Conservation (phyloP, 202 grass and related monocot genomes). For the Panicum hallii region DNA sequence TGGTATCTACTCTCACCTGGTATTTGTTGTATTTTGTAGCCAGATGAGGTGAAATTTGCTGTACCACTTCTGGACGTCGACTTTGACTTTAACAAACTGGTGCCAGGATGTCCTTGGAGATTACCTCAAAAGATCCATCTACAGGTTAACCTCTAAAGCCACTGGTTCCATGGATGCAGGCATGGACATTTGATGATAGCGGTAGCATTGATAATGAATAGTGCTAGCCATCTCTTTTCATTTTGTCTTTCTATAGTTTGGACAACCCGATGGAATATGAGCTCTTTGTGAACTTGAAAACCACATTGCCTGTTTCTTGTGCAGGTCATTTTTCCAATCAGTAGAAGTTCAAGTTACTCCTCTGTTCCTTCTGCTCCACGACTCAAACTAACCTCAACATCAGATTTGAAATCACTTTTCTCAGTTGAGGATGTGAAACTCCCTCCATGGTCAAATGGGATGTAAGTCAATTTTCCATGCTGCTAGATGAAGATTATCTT, state of each 20-base stretch:
- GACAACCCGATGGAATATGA: constrained; percentile 3
- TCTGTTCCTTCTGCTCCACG: constrained; percentile 74
- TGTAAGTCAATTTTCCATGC: constrained; percentile 66
- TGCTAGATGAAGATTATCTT: constrained; percentile 20
- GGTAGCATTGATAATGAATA: neutral
- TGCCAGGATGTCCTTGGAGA: constrained; percentile 85
- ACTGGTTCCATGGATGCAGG: constrained; percentile 1
- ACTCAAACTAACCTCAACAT: constrained; percentile 82
- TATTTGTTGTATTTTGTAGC: constrained; percentile 52
- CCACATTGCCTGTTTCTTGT: constrained; percentile 46
- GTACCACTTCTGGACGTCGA: constrained; percentile 85
- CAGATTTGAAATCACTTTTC: constrained; percentile 83
- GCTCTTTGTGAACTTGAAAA: constrained; percentile 39
- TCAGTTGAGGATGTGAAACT: constrained; percentile 92
- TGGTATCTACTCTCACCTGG: constrained; percentile 23
- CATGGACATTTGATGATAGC: constrained; percentile 10
- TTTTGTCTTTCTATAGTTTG: constrained; percentile 11
- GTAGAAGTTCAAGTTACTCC: constrained; percentile 58
- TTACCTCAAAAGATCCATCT: constrained; percentile 87
- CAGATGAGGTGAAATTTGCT: constrained; percentile 93
- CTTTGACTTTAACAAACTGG: constrained; percentile 73
- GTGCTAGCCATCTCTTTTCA: neutral
- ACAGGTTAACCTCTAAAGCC: constrained; percentile 63
- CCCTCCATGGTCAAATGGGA: constrained; percentile 79
- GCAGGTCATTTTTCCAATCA: constrained; percentile 88